Conservation (phyloP, 352 stramenopile species). For the Phytophthora sansomeana region DNA sequence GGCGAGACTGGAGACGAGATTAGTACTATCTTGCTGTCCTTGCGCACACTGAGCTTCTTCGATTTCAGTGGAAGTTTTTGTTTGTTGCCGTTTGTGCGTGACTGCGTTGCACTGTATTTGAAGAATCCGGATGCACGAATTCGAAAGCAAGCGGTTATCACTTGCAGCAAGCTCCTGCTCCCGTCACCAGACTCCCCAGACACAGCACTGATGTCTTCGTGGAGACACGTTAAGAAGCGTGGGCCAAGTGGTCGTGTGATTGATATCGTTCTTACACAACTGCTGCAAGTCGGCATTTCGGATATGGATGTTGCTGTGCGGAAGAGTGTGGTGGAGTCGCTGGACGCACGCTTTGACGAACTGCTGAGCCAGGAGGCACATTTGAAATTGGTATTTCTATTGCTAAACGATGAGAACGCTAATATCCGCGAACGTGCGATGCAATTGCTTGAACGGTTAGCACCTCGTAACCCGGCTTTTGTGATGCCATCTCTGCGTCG, state of each 20-base stretch:
- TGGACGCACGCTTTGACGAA: slow-evolving; percentile 94
- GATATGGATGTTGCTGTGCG: slow-evolving; percentile 93
- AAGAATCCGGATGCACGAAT: slow-evolving; percentile 91
- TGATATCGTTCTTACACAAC: slow-evolving; percentile 93
- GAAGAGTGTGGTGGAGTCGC: slow-evolving; percentile 93
- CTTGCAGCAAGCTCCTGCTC: slow-evolving; percentile 80
- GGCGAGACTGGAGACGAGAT: slow-evolving; percentile 83
- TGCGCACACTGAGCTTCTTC: slow-evolving; percentile 95
- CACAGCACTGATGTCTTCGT: slow-evolving; percentile 44
- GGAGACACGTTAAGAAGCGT: slow-evolving; percentile 76
- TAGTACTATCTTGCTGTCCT: slow-evolving; percentile 87
- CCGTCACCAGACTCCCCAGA: slow-evolving; percentile 39
- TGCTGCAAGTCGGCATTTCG: slow-evolving; percentile 94
- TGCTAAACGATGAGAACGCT: slow-evolving; percentile 94
- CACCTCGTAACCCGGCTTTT: slow-evolving; percentile 94
- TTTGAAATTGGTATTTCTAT: slow-evolving; percentile 93
- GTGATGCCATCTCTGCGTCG: slow-evolving; percentile 95
- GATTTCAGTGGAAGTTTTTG: slow-evolving; percentile 93
- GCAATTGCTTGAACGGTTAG: slow-evolving; percentile 94
- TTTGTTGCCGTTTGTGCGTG: slow-evolving; percentile 95
- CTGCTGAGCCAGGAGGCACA: slow-evolving; percentile 94
- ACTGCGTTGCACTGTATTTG: slow-evolving; percentile 95
- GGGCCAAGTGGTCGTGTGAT: slow-evolving; percentile 91
- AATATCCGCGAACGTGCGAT: slow-evolving; percentile 93
- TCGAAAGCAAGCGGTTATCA: slow-evolving; percentile 90